Conservation (phyloP, 225 moss, liverwort and hornwort genomes). For the Marchantia polymorpha region DNA sequence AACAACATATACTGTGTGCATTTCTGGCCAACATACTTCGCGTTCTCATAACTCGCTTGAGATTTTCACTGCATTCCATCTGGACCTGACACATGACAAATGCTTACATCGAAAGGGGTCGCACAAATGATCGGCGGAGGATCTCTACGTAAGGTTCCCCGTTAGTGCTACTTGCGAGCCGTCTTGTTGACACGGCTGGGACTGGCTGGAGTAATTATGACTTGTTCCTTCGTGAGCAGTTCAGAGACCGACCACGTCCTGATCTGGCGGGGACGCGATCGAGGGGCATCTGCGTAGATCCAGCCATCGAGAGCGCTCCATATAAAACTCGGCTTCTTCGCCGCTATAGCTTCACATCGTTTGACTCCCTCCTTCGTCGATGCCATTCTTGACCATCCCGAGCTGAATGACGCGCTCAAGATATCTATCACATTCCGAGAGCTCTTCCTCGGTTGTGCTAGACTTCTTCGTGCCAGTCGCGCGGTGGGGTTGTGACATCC, state of each 20-base stretch:
- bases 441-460: not conserved
- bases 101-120: no score
- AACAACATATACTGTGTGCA: no score
- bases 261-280: not conserved
- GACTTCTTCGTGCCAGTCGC: not conserved
- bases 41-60: no score
- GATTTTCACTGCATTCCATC: no score
- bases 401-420: slow-evolving; percentile 8
- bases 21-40: no score
- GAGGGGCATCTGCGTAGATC: not conserved
- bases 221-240: not conserved
- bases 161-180: not conserved
- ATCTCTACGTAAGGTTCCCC: not conserved
- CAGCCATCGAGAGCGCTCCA: not conserved
- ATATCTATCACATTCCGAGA: not conserved
- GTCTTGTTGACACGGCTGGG: not conserved
- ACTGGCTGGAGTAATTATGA: not conserved
- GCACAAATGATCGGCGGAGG: not conserved
- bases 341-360: not conserved
- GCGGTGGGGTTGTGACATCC: not conserved
- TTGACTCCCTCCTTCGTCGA: not conserved
- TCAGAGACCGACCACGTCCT: not conserved
- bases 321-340: not conserved
- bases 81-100: no score
- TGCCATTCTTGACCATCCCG: not conserved